Conservation (phyloP, 2,329 filamentous ascomycete species). For the Periconia sp. region DNA sequence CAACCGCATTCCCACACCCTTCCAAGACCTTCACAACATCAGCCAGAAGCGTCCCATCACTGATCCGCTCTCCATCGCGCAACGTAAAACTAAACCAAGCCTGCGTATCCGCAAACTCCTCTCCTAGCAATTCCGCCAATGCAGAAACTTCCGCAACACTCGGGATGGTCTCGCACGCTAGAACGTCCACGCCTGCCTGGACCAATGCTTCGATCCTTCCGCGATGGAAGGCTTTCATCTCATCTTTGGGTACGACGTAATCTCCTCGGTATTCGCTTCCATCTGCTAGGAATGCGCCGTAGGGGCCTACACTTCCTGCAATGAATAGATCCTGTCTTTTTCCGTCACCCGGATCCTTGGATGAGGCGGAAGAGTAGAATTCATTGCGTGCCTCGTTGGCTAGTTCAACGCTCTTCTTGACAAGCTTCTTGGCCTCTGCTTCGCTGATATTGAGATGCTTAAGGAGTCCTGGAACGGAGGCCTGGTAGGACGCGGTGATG, state of each 20-base stretch:
- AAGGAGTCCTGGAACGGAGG: slow-evolving; percentile 48
- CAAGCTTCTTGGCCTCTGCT: slow-evolving; percentile 41
- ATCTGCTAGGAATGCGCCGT: slow-evolving; percentile 55
- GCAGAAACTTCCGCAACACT: slow-evolving; percentile 47
- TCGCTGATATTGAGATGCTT: slow-evolving; percentile 45
- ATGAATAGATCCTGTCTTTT: slow-evolving; percentile 34
- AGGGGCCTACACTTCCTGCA: slow-evolving; percentile 56
- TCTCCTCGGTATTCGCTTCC: slow-evolving; percentile 55
- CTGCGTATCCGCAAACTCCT: slow-evolving; percentile 44
- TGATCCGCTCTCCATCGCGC: slow-evolving; percentile 32
- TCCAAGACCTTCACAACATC: slow-evolving; percentile 41
- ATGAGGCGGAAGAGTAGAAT: slow-evolving; percentile 19
- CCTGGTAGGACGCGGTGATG: slow-evolving; percentile 57
- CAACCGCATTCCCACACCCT: slow-evolving; percentile 41
- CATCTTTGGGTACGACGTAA: slow-evolving; percentile 39
- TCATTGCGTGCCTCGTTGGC: slow-evolving; percentile 48
- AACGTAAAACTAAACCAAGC: slow-evolving; percentile 54
- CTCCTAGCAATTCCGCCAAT: slow-evolving; percentile 45
- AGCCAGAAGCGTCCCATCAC: slow-evolving; percentile 49
- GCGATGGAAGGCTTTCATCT: slow-evolving; percentile 52
- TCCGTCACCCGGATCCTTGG: slow-evolving; percentile 4
- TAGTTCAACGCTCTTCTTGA: slow-evolving; percentile 50
- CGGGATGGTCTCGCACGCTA: slow-evolving; percentile 56
- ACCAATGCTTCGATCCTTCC: slow-evolving; percentile 50
- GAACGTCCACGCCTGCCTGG: slow-evolving; percentile 49